Conservation (phyloP, 768 basidiomycete species). For the Boletus subcaerulescens region DNA sequence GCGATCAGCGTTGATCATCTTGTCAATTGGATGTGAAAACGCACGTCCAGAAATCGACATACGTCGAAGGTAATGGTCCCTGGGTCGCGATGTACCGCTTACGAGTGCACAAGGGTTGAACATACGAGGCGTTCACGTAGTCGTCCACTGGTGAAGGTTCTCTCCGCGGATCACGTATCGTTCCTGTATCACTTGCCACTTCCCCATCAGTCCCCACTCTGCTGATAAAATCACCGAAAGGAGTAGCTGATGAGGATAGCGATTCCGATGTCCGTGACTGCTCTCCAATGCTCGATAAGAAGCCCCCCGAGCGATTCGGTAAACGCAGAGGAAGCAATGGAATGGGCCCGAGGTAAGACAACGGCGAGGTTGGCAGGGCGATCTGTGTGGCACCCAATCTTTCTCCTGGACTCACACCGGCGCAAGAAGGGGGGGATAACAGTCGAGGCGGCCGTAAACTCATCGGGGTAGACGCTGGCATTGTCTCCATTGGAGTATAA, state of each 20-base stretch:
- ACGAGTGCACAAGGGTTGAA: slow-evolving; percentile 80
- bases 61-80: slow-evolving; percentile 88
- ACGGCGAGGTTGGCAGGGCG: background rate
- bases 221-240: background rate
- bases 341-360: slow-evolving; percentile 5
- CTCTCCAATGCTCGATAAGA: slow-evolving; percentile 18
- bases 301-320: slow-evolving; percentile 12
- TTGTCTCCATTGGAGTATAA: slow-evolving; percentile 28
- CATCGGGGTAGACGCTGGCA: slow-evolving; percentile 13
- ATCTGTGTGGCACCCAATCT: slow-evolving; percentile 8
- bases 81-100: slow-evolving; percentile 94
- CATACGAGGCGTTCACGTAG: slow-evolving; percentile 93
- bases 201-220: background rate
- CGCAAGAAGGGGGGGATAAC: background rate
- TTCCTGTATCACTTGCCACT: background rate
- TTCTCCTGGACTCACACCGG: background rate
- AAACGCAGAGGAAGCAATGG: slow-evolving; percentile 17
- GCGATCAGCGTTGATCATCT: slow-evolving; percentile 3
- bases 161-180: slow-evolving; percentile 9
- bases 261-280: slow-evolving; percentile 3
- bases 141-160: slow-evolving; percentile 59
- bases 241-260: background rate
- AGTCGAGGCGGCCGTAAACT: slow-evolving; percentile 4
- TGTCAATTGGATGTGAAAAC: slow-evolving; percentile 29
- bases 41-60: slow-evolving; percentile 91